These are phyloP conservation scores for Apophysomyces variabilis DNA, from an alignment of 371 early-diverging fungal species.

Conservation along the genomic window DNA sequence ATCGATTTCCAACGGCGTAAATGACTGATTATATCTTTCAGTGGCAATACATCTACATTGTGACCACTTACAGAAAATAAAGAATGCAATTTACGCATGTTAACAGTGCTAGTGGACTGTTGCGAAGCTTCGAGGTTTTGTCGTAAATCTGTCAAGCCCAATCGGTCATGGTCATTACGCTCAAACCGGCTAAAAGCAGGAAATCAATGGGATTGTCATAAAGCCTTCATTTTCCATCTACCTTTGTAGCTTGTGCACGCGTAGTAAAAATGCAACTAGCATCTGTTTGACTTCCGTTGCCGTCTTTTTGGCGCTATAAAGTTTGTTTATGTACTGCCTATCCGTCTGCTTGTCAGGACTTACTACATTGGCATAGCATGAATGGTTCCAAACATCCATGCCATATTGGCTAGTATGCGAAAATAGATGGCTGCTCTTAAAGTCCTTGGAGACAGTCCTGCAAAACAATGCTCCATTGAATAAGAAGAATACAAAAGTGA, in stretches of 20 bases:
- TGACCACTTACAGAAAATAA: conserved; percentile 36
- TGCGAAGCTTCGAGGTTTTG: conserved; percentile 28
- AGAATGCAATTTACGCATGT: conserved; percentile 34
- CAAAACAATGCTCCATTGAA: conserved; percentile 70
- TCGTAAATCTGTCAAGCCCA: conserved; percentile 26
- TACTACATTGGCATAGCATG: conserved; percentile 49
- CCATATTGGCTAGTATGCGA: conserved; percentile 53
- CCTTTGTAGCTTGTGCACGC: conserved; percentile 37
- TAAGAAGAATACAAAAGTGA: conserved; percentile 54
- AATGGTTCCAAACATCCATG: conserved; percentile 60
- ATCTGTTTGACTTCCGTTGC: conserved; percentile 37
- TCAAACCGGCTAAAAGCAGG: conserved; percentile 22
- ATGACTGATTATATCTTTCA: conserved; percentile 28
- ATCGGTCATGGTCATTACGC: conserved; percentile 15
- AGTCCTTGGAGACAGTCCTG: conserved; percentile 53
- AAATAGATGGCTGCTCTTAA: conserved; percentile 52
- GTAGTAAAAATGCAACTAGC: conserved; percentile 34
- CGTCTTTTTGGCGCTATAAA: conserved; percentile 22
- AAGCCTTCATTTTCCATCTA: conserved; percentile 6
- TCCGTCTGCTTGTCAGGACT: background rate
- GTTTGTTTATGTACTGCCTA: background rate
- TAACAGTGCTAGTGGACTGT: conserved; percentile 27
- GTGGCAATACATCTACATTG: background rate
- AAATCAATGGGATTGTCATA: background rate
- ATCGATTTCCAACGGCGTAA: conserved; percentile 39